phyloP scores from a whole-genome alignment of 176 grass and related monocot species.

The Luzula sylvatica region DNA sequence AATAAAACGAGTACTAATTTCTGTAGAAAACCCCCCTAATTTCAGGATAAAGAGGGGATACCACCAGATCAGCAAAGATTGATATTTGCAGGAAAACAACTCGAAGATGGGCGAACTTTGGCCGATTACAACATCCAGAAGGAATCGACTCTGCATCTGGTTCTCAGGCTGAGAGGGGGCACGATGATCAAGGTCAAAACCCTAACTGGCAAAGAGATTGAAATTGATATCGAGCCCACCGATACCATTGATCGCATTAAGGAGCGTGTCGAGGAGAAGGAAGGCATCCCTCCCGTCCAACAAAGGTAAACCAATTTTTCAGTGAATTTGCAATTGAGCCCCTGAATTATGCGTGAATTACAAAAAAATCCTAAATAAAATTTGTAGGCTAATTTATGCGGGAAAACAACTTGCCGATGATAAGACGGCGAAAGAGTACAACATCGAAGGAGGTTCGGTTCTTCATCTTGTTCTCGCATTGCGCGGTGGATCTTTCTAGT shows the following conservation, averaged over 20 bases:
- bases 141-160: constrained; percentile 78
- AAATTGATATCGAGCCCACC: constrained; percentile 79
- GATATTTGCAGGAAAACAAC: constrained; percentile 78
- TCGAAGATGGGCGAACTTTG: constrained; percentile 79
- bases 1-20: not conserved
- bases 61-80: constrained; percentile 73
- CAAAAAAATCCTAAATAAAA: too few species aligned
- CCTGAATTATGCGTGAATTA: too few species aligned
- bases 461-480: constrained; percentile 96
- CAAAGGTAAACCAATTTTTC: constrained; percentile 44
- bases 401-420: constrained; percentile 98
- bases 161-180: constrained; percentile 77
- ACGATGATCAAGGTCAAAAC: constrained; percentile 97
- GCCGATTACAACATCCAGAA: constrained; percentile 92
- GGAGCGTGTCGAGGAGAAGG: constrained; percentile 93
- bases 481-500: constrained; percentile 58
- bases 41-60: constrained; percentile 80
- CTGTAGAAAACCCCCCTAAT: too few species aligned
- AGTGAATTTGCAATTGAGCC: too few species aligned
- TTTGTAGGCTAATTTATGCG: constrained; percentile 78
- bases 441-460: constrained; percentile 93
- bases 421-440: constrained; percentile 98
- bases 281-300: constrained; percentile 93
- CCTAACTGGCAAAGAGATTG: constrained; percentile 84
- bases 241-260: constrained; percentile 86